Evolutionary conservation across 768 basidiomycete genomes (phyloP).

Genomic region (Amanita pseudoporphyria): DNA sequence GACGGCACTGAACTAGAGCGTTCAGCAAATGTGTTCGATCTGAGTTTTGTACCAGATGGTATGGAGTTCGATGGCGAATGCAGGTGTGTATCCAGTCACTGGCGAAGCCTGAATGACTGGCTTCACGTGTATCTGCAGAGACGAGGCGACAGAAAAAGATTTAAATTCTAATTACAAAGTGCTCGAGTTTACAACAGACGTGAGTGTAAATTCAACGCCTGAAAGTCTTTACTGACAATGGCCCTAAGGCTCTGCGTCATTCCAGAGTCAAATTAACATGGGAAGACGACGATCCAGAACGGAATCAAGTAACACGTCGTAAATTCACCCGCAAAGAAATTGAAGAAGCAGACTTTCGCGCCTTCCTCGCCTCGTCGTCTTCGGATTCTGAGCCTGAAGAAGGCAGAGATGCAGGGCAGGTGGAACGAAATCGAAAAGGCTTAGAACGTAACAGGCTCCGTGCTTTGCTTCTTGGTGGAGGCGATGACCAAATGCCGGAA

Average conservation of each 20-base stretch:
- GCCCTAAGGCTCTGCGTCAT: slow-evolving; percentile 78
- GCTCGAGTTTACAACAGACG: slow-evolving; percentile 89
- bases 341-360: slow-evolving; percentile 84
- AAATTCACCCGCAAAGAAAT: slow-evolving; percentile 75
- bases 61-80: slow-evolving; percentile 78
- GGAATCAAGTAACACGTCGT: slow-evolving; percentile 71
- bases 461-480: slow-evolving; percentile 60
- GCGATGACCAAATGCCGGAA: slow-evolving; percentile 65
- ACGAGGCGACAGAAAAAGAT: slow-evolving; percentile 66
- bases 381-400: slow-evolving; percentile 51
- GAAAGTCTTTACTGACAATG: not conserved
- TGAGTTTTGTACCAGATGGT: slow-evolving; percentile 87
- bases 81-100: slow-evolving; percentile 33
- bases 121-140: slow-evolving; percentile 35
- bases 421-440: slow-evolving; percentile 26
- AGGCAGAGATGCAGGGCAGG: slow-evolving; percentile 20
- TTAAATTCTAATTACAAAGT: slow-evolving; percentile 51
- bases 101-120: not conserved
- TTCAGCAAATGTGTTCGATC: slow-evolving; percentile 91
- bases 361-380: slow-evolving; percentile 55
- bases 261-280: slow-evolving; percentile 98
- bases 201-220: slow-evolving; percentile 26
- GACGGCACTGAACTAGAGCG: slow-evolving; percentile 95
- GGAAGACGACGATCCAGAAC: slow-evolving; percentile 95
- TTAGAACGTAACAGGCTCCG: slow-evolving; percentile 63